Conservation (phyloP, 176 grass and related monocot genomes). For the Oryza rufipogon region DNA sequence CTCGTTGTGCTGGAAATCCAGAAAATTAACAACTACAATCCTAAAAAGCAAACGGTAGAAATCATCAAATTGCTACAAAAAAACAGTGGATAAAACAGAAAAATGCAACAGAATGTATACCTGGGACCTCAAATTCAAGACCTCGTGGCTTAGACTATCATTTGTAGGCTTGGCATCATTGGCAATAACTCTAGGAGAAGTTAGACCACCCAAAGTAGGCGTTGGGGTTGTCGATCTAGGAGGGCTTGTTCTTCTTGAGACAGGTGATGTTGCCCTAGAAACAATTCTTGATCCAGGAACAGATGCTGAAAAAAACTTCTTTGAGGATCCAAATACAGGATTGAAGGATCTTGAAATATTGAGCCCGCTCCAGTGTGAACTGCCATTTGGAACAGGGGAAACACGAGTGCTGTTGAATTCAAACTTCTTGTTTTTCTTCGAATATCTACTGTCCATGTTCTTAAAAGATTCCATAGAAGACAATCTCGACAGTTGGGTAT, state of each 20-base stretch:
- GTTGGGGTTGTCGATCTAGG: constrained; percentile 89
- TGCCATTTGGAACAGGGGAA: constrained; percentile 87
- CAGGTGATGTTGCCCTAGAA: constrained; percentile 88
- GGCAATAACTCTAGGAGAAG: constrained; percentile 61
- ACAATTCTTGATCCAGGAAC: constrained; percentile 97
- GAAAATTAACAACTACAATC: background rate
- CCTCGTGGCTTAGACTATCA: constrained; percentile 71
- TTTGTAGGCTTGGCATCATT: constrained; percentile 51
- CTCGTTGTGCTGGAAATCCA: constrained; percentile 3
- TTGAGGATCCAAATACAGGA: constrained; percentile 97
- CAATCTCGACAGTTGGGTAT: constrained; percentile 77
- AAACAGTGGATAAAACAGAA: background rate
- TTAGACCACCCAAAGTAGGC: constrained; percentile 81
- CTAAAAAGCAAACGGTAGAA: constrained; percentile 14
- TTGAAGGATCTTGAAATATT: constrained; percentile 96
- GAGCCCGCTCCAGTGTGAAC: constrained; percentile 75
- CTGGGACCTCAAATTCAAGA: constrained; percentile 83
- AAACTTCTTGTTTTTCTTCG: constrained; percentile 94
- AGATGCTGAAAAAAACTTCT: constrained; percentile 95
- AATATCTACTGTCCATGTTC: constrained; percentile 67
- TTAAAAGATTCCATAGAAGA: constrained; percentile 90
- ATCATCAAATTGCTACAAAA: background rate
- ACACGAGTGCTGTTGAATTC: constrained; percentile 90
- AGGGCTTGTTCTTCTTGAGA: constrained; percentile 83
- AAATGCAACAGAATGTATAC: constrained; percentile 43